phyloP scores from a whole-genome alignment of 78 protist species.

The Dictyostelium discoideum region DNA sequence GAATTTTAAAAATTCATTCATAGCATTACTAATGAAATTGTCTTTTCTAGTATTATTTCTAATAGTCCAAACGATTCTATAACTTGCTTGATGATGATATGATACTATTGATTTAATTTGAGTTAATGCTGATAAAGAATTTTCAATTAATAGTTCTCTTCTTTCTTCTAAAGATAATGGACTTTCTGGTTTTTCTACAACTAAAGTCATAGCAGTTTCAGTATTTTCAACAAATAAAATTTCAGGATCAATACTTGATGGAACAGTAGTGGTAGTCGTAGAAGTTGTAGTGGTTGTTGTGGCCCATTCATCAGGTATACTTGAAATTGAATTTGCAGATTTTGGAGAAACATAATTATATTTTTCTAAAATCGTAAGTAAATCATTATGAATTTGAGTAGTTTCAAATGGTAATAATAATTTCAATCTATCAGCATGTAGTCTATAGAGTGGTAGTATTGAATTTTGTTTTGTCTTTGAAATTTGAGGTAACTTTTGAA shows the following conservation, averaged over 20 bases:
- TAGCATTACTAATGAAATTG: neutral
- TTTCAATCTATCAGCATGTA: conserved; percentile 50
- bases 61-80: conserved; percentile 45
- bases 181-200: neutral
- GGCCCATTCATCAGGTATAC: neutral
- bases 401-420: conserved; percentile 7
- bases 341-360: conserved; percentile 16
- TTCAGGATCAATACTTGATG: neutral
- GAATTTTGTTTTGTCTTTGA: neutral
- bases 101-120: neutral
- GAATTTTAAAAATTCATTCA: conserved; percentile 21
- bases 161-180: neutral
- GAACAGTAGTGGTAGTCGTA: neutral
- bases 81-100: conserved; percentile 39
- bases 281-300: neutral
- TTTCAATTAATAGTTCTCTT: conserved; percentile 26
- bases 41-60: conserved; percentile 21
- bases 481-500: neutral
- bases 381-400: neutral
- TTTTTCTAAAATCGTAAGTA: conserved; percentile 14
- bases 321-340: neutral
- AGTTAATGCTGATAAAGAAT: conserved; percentile 3
- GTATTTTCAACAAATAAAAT: neutral
- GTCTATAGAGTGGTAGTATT: conserved; percentile 41
- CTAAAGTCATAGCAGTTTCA: neutral